Evolutionary conservation across 768 basidiomycete species (phyloP).

Genomic region (Psilocybe sp.): DNA sequence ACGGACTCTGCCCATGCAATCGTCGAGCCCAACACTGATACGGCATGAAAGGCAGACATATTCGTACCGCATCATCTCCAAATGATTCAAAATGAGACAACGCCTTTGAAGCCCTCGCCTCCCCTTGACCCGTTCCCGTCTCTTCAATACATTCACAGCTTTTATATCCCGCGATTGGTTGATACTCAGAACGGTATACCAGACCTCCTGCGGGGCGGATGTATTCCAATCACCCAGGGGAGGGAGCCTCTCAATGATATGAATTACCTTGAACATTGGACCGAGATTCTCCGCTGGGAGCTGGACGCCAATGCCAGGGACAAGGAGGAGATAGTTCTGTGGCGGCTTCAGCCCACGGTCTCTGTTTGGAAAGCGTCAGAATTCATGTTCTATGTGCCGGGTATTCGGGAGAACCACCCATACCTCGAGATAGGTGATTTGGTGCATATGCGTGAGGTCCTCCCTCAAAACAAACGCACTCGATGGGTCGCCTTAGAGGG

Average conservation of each 20-base stretch:
- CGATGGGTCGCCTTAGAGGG: constrained; percentile 43
- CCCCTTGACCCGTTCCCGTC: constrained; percentile 42
- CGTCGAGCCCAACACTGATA: not conserved
- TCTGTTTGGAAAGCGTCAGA: constrained; percentile 34
- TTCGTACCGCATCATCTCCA: constrained; percentile 48
- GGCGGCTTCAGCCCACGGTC: constrained; percentile 35
- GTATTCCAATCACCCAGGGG: constrained; percentile 15
- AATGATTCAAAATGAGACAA: constrained; percentile 45
- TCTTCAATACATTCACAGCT: constrained; percentile 36
- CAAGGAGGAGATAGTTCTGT: constrained; percentile 43
- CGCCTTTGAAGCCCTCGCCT: constrained; percentile 38
- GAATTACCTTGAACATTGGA: constrained; percentile 40
- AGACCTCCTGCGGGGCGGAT: constrained; percentile 26
- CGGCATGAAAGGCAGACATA: constrained; percentile 37
- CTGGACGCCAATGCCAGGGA: constrained; percentile 37
- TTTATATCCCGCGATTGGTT: constrained; percentile 35
- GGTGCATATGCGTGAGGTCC: constrained; percentile 41
- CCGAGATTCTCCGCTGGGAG: constrained; percentile 41
- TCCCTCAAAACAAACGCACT: constrained; percentile 24
- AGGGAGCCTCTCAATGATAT: constrained; percentile 24
- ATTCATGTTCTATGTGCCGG: constrained; percentile 35
- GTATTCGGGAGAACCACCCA: constrained; percentile 40
- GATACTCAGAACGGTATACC: constrained; percentile 20
- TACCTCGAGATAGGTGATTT: constrained; percentile 43
- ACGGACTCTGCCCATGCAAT: constrained; percentile 7